Evolutionary conservation across 148 eudicot species (phyloP), one percentile per base, ranked within the genome.

Genomic region (Camellia japonica): DNA sequence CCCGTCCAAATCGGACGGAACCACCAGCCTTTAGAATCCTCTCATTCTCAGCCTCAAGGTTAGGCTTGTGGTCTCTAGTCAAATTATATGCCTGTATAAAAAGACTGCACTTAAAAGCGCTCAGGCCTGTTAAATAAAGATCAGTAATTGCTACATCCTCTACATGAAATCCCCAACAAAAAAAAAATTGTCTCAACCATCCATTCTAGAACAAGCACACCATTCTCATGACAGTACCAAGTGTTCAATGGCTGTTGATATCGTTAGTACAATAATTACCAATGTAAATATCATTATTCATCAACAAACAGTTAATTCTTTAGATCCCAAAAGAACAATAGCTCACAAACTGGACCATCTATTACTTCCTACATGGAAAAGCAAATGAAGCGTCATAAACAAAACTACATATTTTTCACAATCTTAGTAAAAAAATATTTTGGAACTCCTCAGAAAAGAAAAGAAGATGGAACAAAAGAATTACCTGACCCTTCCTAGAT

Each of bases 11-110:
- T 61, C 84, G 90, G 56, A 93, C 87, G 83, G 77, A 91, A 18
- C 97, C 97, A 77, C 97, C 97, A 82, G 97, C 97, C 38, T 89
- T 89, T 43, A 84, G 38, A 43, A 93, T 93, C 84, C 97, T 88
- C 30, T 91, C 89, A 47, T 81, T 87, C 83, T 93, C 98, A 69
- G 73, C 83, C 81, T 83, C 88, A 64, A 88, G 90, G 13, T 92
- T 91, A 81, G 98, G 94, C 77, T 89, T 90, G 86, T 94, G 96
- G 82, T 94, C 98, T 78, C 87, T 82, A 54, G 96, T 90, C 80
- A 94, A 70, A 23, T 87, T 86, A 83, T 82, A 85, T 59, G 98
- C 96, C 98, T 92, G 90, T 74, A 85, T 71, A 83, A 74, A 79
- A 67, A 58, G 61, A 55, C 12, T 73, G n/a, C 46, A 52, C 12